Evolutionary conservation across 1,284 basidiomycete genomes (phyloP), one percentile per base, ranked within the genome.

Genomic region (Sutorius eximius): DNA sequence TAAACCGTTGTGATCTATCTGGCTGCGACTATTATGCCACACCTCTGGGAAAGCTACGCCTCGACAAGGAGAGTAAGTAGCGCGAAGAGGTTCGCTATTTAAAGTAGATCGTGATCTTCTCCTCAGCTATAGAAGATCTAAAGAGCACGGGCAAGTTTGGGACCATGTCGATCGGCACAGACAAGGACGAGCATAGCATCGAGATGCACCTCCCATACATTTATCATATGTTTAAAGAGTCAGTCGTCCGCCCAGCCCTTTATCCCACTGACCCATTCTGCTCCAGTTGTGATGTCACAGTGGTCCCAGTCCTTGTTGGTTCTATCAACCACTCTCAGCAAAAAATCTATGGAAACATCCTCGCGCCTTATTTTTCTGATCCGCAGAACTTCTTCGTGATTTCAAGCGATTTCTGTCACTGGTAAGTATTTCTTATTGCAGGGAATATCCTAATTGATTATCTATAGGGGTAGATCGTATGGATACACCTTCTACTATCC

Each of bases 171-270:
- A 61, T 78, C 1, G 64, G 74, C 1, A 85, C 84, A 2, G 97
- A 99, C 67, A 93, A 96, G 70, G 92, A 90, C 38, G 97, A 99
- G 66, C 97, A 99, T 71, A 95, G 92, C 66, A 86, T 99, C 50
- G 97, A 99, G 75, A 96, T 99, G 93, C 95, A 98, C 63, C 78
- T 97, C 13, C 95, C 95, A 3, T 98, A 96, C 70, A 80, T 99
- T 36, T 82, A 91, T 50, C 93, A 95, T 69, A 75, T 91, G 10
- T 98, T 98, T 61, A 77, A 89, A 68, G 83, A 83, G 91, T 93
- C 63, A 61, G 77, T 71, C 13, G 11, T 36, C n/a, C 5, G 3
- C 36, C 22, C 18, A n/a, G n/a, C n/a, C 20, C n/a, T 27, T 33
- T 20, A 27, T 49, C 42, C 40, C 4, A 18, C 49, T 58, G 34